Base-by-base conservation (phyloP, 1,139 yeast genomes). In the Zygosaccharomyces sapae region DNA sequence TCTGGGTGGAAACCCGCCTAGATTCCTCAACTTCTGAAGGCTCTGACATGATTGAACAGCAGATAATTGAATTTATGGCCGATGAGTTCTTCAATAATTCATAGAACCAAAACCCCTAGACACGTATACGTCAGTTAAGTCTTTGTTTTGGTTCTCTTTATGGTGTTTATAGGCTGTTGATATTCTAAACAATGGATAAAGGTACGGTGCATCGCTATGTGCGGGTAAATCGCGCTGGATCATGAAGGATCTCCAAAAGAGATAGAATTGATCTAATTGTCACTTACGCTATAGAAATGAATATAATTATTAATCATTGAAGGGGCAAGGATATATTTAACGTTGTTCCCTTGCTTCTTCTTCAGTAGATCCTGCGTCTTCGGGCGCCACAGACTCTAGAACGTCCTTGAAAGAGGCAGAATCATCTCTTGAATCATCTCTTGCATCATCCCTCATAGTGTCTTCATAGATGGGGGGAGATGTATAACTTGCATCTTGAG, bases 1-100 rank as follows among this genome's bases (percentile, higher is more conserved):
- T 79, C 63, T 80, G 83, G 41, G 73, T 66, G 1, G 83, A 74
- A 34, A 80, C 70, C 43, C 83, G 66, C 41, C 56, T 63, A 49
- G 63, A 65, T 63, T 66, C 74, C 33, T 69, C 73, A 5, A 44
- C 27, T 31, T 38, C 41, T 7, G 33, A 33, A 29, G 31, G 41
- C 19, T 38, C 41, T 18, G 41, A 16, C 41, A 38, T 38, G 7
- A 18, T 31, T n/a, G 7, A 12, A 12, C 18, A 3, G 19, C 34
- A 6, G 19, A 31, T 27, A 12, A 12, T 7, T 12, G 10, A 5
- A 5, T 13, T 16, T 6, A 16, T 9, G 8, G 8, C 5, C 4
- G 19, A 31, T 13, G 4, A 9, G 18, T 31, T 8, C 8, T 9
- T 13, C 19, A 12, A 31, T 31, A 6, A 12, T 18, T 13, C 10